Evolutionary conservation across 1,139 yeast species (phyloP).

Genomic region (Zygoascus sp.): DNA sequence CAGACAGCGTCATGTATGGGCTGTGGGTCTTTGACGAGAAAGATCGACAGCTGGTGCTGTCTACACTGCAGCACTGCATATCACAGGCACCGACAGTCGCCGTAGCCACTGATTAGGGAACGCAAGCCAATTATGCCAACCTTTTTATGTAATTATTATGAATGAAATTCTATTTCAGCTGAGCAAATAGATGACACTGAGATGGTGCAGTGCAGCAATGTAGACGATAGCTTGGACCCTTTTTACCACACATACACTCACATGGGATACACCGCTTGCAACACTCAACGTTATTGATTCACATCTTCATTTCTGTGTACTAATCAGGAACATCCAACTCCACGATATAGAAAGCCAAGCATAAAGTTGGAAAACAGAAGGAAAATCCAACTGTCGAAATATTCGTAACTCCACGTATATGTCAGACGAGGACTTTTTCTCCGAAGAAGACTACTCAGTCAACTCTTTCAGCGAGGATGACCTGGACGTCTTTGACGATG

Average conservation of each 20-base stretch:
- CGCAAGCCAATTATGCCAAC: neutral
- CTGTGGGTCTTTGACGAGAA: conserved; percentile 80
- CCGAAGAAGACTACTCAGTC: conserved; percentile 21
- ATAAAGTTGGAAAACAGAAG: neutral
- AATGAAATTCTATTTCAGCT: no score
- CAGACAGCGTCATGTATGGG: conserved; percentile 78
- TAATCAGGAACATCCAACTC: no score
- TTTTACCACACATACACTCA: no score
- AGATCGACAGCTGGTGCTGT: conserved; percentile 61
- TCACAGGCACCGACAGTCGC: neutral
- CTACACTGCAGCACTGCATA: conserved; percentile 50
- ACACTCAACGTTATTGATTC: no score
- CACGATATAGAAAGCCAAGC: no score
- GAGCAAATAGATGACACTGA: no score
- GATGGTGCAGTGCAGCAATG: no score
- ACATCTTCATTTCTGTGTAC: no score
- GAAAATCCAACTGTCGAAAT: neutral
- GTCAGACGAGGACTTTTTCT: conserved; percentile 4
- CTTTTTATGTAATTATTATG: no score
- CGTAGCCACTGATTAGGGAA: conserved; percentile 15
- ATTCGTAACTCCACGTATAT: neutral
- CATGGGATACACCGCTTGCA: no score
- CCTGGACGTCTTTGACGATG: conserved; percentile 17
- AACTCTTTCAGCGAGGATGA: conserved; percentile 18
- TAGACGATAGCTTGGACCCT: no score